A percentile compares a stretch with the other conserved stretches of the same genome.
Evolutionary conservation across 768 basidiomycete genomes (phyloP).

Genomic region (Flagelloscypha sp.): DNA sequence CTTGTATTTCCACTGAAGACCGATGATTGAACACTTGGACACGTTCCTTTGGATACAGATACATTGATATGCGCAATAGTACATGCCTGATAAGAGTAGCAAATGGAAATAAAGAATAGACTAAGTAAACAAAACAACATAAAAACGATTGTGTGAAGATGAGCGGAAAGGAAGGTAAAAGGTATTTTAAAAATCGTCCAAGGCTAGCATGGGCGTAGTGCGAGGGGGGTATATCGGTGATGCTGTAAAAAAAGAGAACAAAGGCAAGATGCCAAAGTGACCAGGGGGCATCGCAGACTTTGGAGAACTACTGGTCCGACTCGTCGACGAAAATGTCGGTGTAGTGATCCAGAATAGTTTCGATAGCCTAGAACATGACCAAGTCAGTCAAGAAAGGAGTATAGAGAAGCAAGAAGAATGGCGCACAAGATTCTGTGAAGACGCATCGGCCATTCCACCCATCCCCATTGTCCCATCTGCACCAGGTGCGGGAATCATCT

Average conservation of each 20-base stretch:
- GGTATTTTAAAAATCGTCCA: conserved; percentile 7
- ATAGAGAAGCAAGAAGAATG: conserved; percentile 7
- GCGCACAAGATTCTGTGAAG: conserved; percentile 62
- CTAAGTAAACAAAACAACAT: conserved; percentile 2
- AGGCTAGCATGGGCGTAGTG: too few relatives aligned
- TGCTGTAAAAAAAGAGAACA: conserved; percentile 12
- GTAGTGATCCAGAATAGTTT: conserved; percentile 92
- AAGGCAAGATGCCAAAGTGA: conserved; percentile 15
- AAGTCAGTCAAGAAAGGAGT: conserved; percentile 9
- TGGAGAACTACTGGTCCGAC: conserved; percentile 37
- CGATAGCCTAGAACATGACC: conserved; percentile 59
- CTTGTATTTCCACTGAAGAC: too few relatives aligned
- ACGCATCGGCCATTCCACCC: conserved; percentile 59
- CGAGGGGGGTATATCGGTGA: too few relatives aligned
- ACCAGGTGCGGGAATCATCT: conserved; percentile 34
- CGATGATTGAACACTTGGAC: too few relatives aligned
- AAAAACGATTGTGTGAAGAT: conserved; percentile 7
- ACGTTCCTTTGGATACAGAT: too few relatives aligned
- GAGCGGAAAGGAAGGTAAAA: not conserved
- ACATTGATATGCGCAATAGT: too few relatives aligned
- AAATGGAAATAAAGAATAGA: too few relatives aligned
- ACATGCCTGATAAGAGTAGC: too few relatives aligned
- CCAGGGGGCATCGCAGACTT: conserved; percentile 9
- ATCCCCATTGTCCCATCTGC: conserved; percentile 34
- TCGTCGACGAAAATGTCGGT: conserved; percentile 96